A percentile compares a stretch with the other conserved stretches of the same genome.
Conservation (phyloP, 2,329 filamentous ascomycete species). For the Fusarium austroafricanum region DNA sequence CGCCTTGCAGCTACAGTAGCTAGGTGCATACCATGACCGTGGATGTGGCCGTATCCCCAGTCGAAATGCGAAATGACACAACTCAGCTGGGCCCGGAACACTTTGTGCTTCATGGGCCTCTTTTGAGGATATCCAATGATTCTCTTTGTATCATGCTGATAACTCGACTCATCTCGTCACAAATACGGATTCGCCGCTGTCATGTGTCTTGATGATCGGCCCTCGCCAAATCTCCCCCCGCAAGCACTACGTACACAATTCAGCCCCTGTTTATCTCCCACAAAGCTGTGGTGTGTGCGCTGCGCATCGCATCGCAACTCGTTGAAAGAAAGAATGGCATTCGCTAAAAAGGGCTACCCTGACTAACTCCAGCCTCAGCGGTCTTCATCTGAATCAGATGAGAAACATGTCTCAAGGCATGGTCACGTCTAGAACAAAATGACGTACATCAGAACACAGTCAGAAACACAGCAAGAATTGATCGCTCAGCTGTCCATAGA, state of each 20-base stretch:
- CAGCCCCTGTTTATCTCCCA: constrained; percentile 2
- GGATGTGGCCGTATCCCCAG: neutral
- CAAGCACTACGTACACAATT: neutral
- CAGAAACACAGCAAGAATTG: constrained; percentile 17
- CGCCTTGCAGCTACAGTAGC: constrained; percentile 35
- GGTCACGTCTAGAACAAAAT: constrained; percentile 29
- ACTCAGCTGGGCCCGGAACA: neutral
- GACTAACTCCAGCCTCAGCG: neutral
- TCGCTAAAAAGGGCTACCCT: neutral
- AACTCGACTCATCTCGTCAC: neutral
- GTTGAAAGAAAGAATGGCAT: neutral
- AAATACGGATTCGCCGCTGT: constrained; percentile 2
- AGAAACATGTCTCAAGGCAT: constrained; percentile 27
- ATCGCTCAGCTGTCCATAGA: constrained; percentile 30
- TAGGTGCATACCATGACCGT: constrained; percentile 10
- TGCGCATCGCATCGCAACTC: neutral
- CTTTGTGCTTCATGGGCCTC: neutral
- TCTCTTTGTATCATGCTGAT: neutral
- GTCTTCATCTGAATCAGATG: constrained; percentile 20
- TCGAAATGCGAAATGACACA: constrained; percentile 3
- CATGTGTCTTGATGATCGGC: neutral
- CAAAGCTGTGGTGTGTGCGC: neutral
- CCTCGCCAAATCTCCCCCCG: neutral
- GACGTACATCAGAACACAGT: constrained; percentile 24
- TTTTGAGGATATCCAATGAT: neutral